Evolutionary conservation across 2,329 filamentous ascomycete species (phyloP).

Genomic region (Botrytis paeoniae): DNA sequence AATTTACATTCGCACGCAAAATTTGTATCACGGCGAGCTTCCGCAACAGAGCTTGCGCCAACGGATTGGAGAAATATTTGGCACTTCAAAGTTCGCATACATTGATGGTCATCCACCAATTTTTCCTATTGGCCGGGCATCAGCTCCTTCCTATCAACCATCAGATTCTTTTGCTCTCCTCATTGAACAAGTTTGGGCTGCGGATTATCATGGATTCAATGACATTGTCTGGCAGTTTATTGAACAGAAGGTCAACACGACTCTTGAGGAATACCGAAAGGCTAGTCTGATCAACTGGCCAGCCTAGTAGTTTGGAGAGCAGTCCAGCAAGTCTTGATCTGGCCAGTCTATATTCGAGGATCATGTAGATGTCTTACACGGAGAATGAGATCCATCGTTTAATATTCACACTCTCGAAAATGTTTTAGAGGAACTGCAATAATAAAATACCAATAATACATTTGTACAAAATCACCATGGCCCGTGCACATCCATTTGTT

Average conservation of each 20-base stretch:
- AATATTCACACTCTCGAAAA: not conserved
- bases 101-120: not conserved
- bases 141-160: not conserved
- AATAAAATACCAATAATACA: not conserved
- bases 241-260: not conserved
- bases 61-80: not conserved
- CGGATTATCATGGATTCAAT: not conserved
- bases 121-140: not conserved
- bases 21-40: not conserved
- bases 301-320: not conserved
- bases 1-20: not conserved
- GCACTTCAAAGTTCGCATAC: not conserved
- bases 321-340: not conserved
- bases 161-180: not conserved
- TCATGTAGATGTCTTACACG: not conserved
- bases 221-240: not conserved
- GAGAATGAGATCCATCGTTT: not conserved
- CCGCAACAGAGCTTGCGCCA: not conserved
- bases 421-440: not conserved
- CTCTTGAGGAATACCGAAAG: not conserved
- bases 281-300: not conserved
- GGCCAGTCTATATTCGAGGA: not conserved
- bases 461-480: not conserved
- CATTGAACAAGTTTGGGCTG: not conserved
- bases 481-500: not conserved